Base-by-base conservation (phyloP, 768 basidiomycete genomes). In the Tephrocybe rancida region DNA sequence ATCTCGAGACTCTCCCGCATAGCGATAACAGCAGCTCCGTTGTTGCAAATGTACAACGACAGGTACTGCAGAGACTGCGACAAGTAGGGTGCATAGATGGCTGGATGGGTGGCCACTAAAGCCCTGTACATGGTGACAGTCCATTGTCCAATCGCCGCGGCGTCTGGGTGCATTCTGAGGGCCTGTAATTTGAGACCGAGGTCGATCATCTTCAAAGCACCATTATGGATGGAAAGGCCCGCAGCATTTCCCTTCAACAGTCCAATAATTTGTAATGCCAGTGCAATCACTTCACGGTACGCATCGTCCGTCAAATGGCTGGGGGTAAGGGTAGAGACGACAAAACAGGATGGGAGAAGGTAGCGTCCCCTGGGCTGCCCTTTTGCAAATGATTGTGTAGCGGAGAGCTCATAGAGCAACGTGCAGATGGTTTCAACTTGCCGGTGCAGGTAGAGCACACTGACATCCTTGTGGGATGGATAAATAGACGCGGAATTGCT, bases 191-290 rank as follows among this genome's bases (percentile, higher is more conserved):
- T 51, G 39, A 56, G 52, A 9, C 55, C 47, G 25, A 56, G 55
- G 30, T 56, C 53, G 38, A 56, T 48, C 55, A 59, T 59, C 5
- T 59, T 42, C 58, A 55, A 59, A n/a, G 58, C 58, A 25, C 58
- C 55, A 16, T 52, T 48, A 29, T 59, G 58, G 9, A 59, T 22
- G 8, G 58, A 59, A 13, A 56, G 55, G 3, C 55, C 43, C 22
- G 30, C 44, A 4, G 52, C 45, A 24, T 39, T 35, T 5, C 48
- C 57, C 44, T 58, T 48, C 19, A 58, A 44, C 9, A 50, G 30
- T 13, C 24, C 21, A 2, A 58, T 45, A 10, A 58, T 58, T 27
- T 58, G 48, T 13, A 58, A 16, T 13, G 53, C 49, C 29, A 45
- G 44, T 24, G 53, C 44, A 26, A 58, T 53, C 5, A 54, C 53